These are phyloP conservation scores for Logfia minima DNA, from an alignment of 129 eudicot genomes.

Conservation along the genomic window DNA sequence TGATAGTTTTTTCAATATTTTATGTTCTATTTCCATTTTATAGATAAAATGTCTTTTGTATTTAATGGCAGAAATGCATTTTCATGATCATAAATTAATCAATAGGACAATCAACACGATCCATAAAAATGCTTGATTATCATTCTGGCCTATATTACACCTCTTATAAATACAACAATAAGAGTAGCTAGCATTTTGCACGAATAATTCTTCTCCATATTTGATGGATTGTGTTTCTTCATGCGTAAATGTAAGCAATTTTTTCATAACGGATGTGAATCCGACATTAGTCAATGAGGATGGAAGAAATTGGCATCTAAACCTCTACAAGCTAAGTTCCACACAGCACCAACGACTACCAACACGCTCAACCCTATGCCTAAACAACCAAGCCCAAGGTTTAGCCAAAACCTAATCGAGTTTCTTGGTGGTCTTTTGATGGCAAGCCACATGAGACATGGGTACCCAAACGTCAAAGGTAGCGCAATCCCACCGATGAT, in stretches of 20 bases:
- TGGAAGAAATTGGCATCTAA: slow-evolving; percentile 64
- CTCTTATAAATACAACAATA: not conserved
- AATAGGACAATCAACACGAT: not conserved
- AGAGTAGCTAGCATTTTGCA: not conserved
- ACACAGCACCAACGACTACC: slow-evolving; percentile 32
- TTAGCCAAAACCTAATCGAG: slow-evolving; percentile 42
- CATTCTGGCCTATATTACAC: not conserved
- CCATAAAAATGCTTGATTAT: not conserved
- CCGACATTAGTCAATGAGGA: slow-evolving; percentile 28
- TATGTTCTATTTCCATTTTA: too few species aligned
- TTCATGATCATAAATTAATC: too few species aligned
- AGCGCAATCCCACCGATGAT: slow-evolving; percentile 48
- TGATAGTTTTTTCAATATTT: too few species aligned
- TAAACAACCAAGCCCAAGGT: slow-evolving; percentile 42
- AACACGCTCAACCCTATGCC: slow-evolving; percentile 39
- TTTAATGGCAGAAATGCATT: too few species aligned
- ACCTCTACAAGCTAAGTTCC: slow-evolving; percentile 46
- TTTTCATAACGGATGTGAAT: not conserved
- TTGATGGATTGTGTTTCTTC: not conserved
- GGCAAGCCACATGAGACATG: slow-evolving; percentile 69
- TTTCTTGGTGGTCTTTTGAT: slow-evolving; percentile 43
- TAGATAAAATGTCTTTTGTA: too few species aligned
- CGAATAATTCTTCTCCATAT: too few species aligned
- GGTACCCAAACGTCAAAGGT: slow-evolving; percentile 56
- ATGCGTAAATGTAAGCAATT: not conserved